phyloP scores from a whole-genome alignment of 2,329 filamentous ascomycete genomes.

The Trichoderma aggressivum region DNA sequence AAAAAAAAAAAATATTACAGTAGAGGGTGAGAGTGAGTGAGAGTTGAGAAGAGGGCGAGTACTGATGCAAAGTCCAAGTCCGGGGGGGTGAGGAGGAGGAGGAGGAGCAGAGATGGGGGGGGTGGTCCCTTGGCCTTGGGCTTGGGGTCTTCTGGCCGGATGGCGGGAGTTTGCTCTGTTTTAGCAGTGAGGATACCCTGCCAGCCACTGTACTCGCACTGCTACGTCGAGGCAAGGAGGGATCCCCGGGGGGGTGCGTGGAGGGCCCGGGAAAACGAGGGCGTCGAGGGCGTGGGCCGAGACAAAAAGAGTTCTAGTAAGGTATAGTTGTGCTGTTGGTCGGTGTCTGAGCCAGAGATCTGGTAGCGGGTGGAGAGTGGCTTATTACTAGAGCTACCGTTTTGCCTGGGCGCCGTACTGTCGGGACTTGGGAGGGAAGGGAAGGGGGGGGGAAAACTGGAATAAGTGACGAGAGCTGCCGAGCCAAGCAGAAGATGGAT shows the following conservation, averaged over 20 bases:
- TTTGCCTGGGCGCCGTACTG: conserved; percentile 15
- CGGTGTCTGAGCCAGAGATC: conserved; percentile 12
- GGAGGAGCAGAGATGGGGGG: not conserved
- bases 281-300: not conserved
- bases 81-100: not conserved
- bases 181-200: conserved; percentile 5
- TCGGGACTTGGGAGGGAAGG: not conserved
- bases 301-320: not conserved
- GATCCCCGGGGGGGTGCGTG: not conserved
- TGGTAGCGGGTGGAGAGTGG: conserved; percentile 16
- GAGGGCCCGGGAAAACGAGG: not conserved
- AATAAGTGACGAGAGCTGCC: not conserved
- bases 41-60: not conserved
- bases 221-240: not conserved
- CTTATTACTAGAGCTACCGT: conserved; percentile 1
- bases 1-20: not conserved
- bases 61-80: not conserved
- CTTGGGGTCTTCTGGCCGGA: too few relatives aligned
- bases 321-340: conserved; percentile 7
- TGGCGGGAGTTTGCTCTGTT: conserved; percentile 11
- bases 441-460: not conserved
- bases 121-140: not conserved
- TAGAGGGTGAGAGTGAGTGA: not conserved
- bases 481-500: not conserved
- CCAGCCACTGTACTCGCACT: too few relatives aligned